phyloP scores from a whole-genome alignment of 345 rosid species.

The Salix arbutifolia region DNA sequence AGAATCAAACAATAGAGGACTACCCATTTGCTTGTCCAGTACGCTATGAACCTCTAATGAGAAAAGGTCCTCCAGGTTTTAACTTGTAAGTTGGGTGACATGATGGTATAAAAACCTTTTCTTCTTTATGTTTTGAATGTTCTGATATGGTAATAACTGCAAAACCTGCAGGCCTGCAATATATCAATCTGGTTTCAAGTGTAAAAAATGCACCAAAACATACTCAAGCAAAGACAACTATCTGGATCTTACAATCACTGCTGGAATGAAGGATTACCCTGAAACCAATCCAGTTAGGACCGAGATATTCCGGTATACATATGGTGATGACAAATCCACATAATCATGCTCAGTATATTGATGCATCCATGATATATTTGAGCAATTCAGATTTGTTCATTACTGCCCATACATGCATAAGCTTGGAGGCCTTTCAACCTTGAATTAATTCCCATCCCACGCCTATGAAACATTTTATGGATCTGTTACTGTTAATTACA shows the following conservation, averaged over 20 bases:
- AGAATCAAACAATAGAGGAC: conserved; percentile 33
- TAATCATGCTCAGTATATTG: neutral
- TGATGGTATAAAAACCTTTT: neutral
- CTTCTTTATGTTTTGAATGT: neutral
- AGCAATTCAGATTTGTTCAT: neutral
- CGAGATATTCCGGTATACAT: conserved; percentile 70
- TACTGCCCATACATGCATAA: neutral
- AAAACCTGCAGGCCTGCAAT: conserved; percentile 63
- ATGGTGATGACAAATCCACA: neutral
- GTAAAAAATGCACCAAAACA: conserved; percentile 68
- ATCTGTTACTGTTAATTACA: neutral
- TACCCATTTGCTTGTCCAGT: conserved; percentile 78
- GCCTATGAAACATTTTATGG: neutral
- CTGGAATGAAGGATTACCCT: conserved; percentile 55
- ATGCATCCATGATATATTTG: neutral
- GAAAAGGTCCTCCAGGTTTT: conserved; percentile 89
- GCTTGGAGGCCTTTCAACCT: neutral
- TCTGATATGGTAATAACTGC: neutral
- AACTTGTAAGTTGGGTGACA: conserved; percentile 56
- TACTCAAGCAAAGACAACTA: conserved; percentile 77
- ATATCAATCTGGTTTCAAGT: conserved; percentile 86
- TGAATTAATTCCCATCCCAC: neutral
- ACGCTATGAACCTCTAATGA: conserved; percentile 74
- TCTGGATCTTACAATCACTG: conserved; percentile 76
- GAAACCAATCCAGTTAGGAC: conserved; percentile 70